Conservation (phyloP, 2,329 filamentous ascomycete genomes). For the Magnaporthiopsis incrustans region DNA sequence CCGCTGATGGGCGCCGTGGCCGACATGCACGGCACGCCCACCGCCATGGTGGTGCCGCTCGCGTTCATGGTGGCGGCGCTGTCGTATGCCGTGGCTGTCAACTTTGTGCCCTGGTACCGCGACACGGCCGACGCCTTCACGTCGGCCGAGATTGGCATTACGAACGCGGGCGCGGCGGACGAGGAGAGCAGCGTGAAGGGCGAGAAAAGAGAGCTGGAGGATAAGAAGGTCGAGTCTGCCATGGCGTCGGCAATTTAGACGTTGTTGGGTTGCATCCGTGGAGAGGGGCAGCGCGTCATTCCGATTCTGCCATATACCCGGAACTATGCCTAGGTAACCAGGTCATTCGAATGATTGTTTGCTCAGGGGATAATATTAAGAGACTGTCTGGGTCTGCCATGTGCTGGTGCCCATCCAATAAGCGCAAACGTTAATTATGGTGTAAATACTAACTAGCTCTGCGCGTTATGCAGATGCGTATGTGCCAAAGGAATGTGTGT, state of each 20-base stretch:
- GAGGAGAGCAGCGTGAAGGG: background rate
- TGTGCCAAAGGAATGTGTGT: background rate
- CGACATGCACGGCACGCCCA: slow-evolving; percentile 50
- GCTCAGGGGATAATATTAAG: too few species aligned
- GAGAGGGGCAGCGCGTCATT: too few species aligned
- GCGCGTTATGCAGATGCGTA: background rate
- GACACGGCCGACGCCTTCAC: slow-evolving; percentile 52
- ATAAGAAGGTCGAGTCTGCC: slow-evolving; percentile 6
- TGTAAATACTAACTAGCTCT: background rate
- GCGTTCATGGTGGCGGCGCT: slow-evolving; percentile 48
- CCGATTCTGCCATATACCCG: too few species aligned
- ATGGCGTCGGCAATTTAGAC: background rate
- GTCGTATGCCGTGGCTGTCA: slow-evolving; percentile 52
- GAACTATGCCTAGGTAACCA: too few species aligned
- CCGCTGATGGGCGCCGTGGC: slow-evolving; percentile 62
- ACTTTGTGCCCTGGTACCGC: slow-evolving; percentile 58
- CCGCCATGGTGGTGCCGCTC: slow-evolving; percentile 60
- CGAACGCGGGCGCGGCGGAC: background rate
- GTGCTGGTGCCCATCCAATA: too few species aligned
- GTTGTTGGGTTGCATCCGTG: background rate
- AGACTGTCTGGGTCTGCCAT: too few species aligned
- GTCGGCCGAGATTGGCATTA: slow-evolving; percentile 32
- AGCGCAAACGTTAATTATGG: background rate
- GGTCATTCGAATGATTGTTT: too few species aligned
- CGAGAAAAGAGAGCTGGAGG: background rate